Conservation (phyloP, 441 rosid species). For the Breynia disticha region DNA sequence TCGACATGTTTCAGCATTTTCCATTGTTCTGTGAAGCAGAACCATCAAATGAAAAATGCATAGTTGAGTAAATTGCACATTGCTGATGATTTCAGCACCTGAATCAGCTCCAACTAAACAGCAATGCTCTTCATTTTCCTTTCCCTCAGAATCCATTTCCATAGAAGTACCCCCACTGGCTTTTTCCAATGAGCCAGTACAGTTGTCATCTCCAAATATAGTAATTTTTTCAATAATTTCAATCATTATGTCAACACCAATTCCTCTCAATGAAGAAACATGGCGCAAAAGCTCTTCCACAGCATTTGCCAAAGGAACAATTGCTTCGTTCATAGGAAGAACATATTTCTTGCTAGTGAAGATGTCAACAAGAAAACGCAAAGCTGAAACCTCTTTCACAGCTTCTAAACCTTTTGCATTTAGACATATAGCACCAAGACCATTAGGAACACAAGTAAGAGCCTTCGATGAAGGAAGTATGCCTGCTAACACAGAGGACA, state of each 20-base stretch:
- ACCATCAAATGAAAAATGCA: constrained; percentile 93
- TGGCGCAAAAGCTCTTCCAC: constrained; percentile 98
- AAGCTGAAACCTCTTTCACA: constrained; percentile 76
- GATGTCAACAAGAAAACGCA: constrained; percentile 73
- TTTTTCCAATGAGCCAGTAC: constrained; percentile 42
- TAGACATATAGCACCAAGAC: constrained; percentile 95
- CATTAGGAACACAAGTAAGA: constrained; percentile 89
- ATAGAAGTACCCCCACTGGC: constrained; percentile 55
- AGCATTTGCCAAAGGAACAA: constrained; percentile 92
- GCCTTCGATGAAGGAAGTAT: constrained; percentile 93
- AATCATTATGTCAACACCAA: constrained; percentile 86
- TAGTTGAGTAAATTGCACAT: constrained; percentile 84
- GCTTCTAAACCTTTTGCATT: constrained; percentile 89
- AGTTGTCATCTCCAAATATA: constrained; percentile 40
- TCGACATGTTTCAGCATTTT: constrained; percentile 90
- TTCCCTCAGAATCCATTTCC: constrained; percentile 88
- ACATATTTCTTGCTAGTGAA: constrained; percentile 90
- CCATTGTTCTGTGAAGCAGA: constrained; percentile 91
- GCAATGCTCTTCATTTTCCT: constrained; percentile 41
- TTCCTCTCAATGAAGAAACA: constrained; percentile 75
- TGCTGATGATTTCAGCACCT: constrained; percentile 41
- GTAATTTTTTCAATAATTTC: constrained; percentile 82
- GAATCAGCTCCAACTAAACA: constrained; percentile 39
- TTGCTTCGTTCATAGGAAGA: constrained; percentile 87
- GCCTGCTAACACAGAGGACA: constrained; percentile 80